Evolutionary conservation across 1,284 basidiomycete species (phyloP), one percentile per base, ranked within the genome.

Genomic region (Kwoniella shivajii): DNA sequence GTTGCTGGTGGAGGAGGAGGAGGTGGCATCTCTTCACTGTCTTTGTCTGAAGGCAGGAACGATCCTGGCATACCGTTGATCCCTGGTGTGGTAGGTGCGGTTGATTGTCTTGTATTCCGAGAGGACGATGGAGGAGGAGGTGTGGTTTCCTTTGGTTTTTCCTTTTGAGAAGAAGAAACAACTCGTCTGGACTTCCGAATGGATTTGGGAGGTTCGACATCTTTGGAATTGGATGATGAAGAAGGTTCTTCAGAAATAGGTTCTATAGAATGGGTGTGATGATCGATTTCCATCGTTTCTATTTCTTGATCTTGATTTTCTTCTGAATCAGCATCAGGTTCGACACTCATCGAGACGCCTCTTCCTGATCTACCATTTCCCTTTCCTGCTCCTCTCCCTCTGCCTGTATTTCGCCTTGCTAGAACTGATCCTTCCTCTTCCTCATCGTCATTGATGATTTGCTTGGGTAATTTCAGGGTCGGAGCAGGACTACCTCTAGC

Each of bases 361-460:
- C 56, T 18, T 33, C 43, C 31, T 37, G 29, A n/a, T 49, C 38
- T 10, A 45, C 11, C 18, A 26, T 39, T 46, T 33, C 2, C 45
- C 44, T 29, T 37, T 37, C 13, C 2, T 34, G 11, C 30, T 33
- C n/a, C 50, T 26, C n/a, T n/a, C n/a, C n/a, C n/a, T n/a, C n/a
- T n/a, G n/a, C n/a, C n/a, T n/a, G n/a, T n/a, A n/a, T n/a, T n/a
- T n/a, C n/a, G n/a, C 13, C 50, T 51, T 20, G 44, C 50, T 22
- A 31, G 20, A n/a, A 52, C 50, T 22, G 48, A 50, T 1, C 34
- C 47, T 7, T 47, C 46, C 13, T 60, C 55, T 13, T 55, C 41
- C 9, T 61, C 64, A 56, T 74, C 73, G 45, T 75, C 71, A 33
- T 73, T 63, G 42, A 72, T 68, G 42, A 71, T 60, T 22, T 44